phyloP scores from a whole-genome alignment of 73 alveolate species.

The Uronychia binucleata region DNA sequence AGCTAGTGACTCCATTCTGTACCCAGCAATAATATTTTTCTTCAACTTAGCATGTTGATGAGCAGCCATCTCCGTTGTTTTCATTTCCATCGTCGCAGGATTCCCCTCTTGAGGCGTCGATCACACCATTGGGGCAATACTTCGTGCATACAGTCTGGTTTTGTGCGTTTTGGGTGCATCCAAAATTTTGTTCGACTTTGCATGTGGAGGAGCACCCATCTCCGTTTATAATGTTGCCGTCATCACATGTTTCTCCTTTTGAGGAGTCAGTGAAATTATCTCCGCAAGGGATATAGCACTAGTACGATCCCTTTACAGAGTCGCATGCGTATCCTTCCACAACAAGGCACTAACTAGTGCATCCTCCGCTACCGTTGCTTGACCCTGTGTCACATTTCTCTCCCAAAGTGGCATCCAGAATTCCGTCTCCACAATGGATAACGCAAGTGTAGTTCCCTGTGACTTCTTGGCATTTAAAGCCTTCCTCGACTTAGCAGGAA shows the following conservation, averaged over 20 bases:
- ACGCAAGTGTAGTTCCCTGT: not conserved
- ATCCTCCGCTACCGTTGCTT: not conserved
- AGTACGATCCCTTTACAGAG: not conserved
- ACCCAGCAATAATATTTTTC: not conserved
- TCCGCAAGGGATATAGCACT: slow-evolving; percentile 3
- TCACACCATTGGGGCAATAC: not conserved
- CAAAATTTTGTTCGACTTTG: not conserved
- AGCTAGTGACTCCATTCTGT: not conserved
- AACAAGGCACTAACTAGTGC: not conserved
- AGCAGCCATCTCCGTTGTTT: slow-evolving; percentile 52
- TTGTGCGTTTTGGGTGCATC: not conserved
- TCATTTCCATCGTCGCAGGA: slow-evolving; percentile 47
- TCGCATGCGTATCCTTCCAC: not conserved
- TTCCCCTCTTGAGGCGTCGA: not conserved
- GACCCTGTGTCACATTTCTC: not conserved
- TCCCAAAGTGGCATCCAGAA: not conserved
- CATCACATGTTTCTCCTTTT: slow-evolving; percentile 20
- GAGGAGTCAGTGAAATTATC: not conserved
- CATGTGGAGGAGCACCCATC: slow-evolving; percentile 24
- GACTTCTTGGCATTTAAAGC: not conserved
- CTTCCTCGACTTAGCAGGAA: not conserved
- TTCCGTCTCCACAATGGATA: not conserved
- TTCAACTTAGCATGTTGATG: slow-evolving; percentile 1
- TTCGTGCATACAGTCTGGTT: not conserved
- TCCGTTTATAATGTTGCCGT: not conserved